Evolutionary conservation across 768 basidiomycete species (phyloP), one percentile per base, ranked within the genome.

Genomic region (Agaricus sinodeliciosus): DNA sequence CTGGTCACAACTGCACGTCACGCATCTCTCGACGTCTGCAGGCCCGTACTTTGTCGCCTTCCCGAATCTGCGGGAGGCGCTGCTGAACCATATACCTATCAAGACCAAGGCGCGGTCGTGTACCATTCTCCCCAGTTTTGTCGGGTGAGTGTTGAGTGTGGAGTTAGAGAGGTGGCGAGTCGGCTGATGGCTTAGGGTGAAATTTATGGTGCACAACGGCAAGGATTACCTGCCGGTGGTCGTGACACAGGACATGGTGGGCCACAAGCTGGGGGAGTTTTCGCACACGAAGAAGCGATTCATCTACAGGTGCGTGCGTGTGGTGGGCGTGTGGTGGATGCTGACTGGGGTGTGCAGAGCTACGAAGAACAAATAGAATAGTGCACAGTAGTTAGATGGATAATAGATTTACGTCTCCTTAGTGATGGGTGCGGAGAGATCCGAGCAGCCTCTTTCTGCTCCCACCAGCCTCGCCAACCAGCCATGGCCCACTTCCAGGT

Each of bases 191-290:
- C 11, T 3, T 63, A 94, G 93, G 3, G 73, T 94, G 34, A 81
- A 84, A 36, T 97, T 99, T 67, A 71, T 89, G 67, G 91, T 99
- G 2, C 94, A 99, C 69, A 97, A 97, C 59, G 95, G 95, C 34
- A 91, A 85, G 69, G 82, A 90, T 61, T 95, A 92, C 66, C 54
- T 85, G 4, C 94, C 94, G 0, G 86, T 99, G 37, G 69, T 77
- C 41, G 77, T 99, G 58, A 93, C 90, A 3, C 91, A 94, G 65
- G 95, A 97, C 67, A 98, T 98, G 95, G 92, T 99, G 1, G 95
- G 95, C 0, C 94, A 99, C 67, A 99, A 99, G 67, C 69, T 98
- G 48, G 95, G 95, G 49, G 94, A 97, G 74, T 97, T 98, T 67
- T 73, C 92, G 37, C 81, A 85, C 59, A 97, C 94, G 34, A 85